Base-by-base conservation (phyloP, 2,329 filamentous ascomycete genomes). In the Pezicula radicicola region DNA sequence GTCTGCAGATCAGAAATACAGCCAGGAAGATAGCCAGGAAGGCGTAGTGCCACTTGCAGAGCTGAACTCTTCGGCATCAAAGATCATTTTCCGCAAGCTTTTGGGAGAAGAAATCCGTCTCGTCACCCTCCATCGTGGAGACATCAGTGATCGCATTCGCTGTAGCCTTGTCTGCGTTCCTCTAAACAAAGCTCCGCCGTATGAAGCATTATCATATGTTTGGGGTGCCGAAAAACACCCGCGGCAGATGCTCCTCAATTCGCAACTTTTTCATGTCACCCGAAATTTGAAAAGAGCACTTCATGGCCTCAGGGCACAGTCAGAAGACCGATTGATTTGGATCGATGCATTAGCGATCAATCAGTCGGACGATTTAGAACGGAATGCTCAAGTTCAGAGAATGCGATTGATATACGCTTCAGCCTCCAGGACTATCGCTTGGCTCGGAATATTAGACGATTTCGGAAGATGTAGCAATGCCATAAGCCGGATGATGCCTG, bases 171-270 rank as follows among this genome's bases (percentile, higher is more conserved):
- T n/a, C 5, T 18, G 19, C 13, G 39, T 19, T 10, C 39, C 39
- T 9, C 18, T 42, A 42, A 18, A 13, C 18, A 42, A 42, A 3
- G 10, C 10, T 13, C 39, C 39, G 16, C 12, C 7, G 3, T 41
- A 48, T 21, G 13, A 48, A 25, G 30, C 36, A 19, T 21, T 37
- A 21, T 25, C 19, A 88, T 8, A 46, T 46, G 16, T 28, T 8
- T 46, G 43, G 43, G 43, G 43, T 18, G 10, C 18, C 19, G 39
- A 13, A 3, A 19, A 19, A 19, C 10, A n/a, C 10, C 13, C 18
- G 13, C 39, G 39, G 10, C 13, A 10, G 18, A 19, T 42, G 10
- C 12, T 42, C 18, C 5, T 42, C 10, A 42, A 42, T 19, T 13
- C 13, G 10, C 10, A 2, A 13, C 13, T n/a, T 10, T 18, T n/a